Evolutionary conservation across 2,329 filamentous ascomycete genomes (phyloP).

Genomic region (Aspergillus carbonarius): DNA sequence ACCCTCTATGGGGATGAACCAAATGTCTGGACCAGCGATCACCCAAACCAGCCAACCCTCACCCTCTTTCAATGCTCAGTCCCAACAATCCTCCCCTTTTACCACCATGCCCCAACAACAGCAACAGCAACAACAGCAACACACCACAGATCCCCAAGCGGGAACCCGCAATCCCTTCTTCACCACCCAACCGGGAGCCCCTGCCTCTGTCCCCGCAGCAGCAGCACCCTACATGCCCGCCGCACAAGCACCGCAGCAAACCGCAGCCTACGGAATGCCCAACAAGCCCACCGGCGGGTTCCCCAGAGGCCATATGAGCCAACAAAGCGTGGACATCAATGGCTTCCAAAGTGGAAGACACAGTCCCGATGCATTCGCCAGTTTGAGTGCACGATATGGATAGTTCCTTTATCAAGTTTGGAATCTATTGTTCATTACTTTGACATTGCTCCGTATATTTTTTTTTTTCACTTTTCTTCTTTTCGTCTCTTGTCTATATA

Average conservation of each 20-base stretch:
- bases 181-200: constrained; percentile 7
- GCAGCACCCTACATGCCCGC: background rate
- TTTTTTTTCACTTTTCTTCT: background rate
- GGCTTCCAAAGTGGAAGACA: constrained; percentile 49
- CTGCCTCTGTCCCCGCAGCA: background rate
- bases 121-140: constrained; percentile 13
- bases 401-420: constrained; percentile 15
- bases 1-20: constrained; percentile 22
- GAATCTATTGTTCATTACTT: background rate
- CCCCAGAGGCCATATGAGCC: constrained; percentile 43
- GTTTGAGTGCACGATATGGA: constrained; percentile 48
- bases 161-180: constrained; percentile 30
- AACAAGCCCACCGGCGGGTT: constrained; percentile 17
- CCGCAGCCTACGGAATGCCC: constrained; percentile 8
- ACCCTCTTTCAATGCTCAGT: constrained; percentile 17
- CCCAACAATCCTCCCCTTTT: constrained; percentile 7
- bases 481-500: no score
- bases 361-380: constrained; percentile 53
- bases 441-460: background rate
- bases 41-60: constrained; percentile 19
- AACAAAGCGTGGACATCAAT: constrained; percentile 50
- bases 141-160: constrained; percentile 21
- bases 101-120: constrained; percentile 16
- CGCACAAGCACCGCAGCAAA: background rate
- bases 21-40: constrained; percentile 3